Percentiles rank a stretch among this genome's conserved stretches.
phyloP scores from a whole-genome alignment of 257 asterid species.

The Solanum lycopersicoides region DNA sequence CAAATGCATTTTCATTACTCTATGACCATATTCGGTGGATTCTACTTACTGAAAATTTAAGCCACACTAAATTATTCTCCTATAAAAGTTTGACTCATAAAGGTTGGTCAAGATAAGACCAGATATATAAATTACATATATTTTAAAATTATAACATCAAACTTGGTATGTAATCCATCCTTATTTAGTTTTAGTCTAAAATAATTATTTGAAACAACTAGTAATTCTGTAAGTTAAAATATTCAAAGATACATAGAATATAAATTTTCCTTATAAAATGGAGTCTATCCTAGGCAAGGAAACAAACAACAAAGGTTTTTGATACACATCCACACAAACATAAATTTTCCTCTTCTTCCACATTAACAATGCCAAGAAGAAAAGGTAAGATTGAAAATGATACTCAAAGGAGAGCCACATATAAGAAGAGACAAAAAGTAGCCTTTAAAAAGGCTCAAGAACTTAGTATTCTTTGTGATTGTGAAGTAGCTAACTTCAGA shows the following conservation, averaged over 20 bases:
- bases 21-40: too few relatives aligned
- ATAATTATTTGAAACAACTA: not conserved
- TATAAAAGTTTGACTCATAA: too few relatives aligned
- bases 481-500: not conserved
- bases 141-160: not conserved
- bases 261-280: not conserved
- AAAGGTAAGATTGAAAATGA: not conserved
- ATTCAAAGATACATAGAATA: not conserved
- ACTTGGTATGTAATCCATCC: not conserved
- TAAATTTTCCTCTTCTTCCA: not conserved
- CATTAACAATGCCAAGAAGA: not conserved
- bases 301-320: not conserved
- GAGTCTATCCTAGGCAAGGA: not conserved
- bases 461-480: not conserved
- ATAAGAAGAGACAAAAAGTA: not conserved
- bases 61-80: too few relatives aligned
- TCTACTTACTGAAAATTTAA: too few relatives aligned
- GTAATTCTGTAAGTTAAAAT: not conserved
- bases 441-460: not conserved
- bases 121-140: not conserved
- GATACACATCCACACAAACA: not conserved
- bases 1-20: too few relatives aligned
- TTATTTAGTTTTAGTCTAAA: not conserved
- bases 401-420: not conserved
- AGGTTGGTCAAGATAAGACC: not conserved